Conservation (phyloP, 495 filamentous ascomycete genomes). For the Paragyromitra xinjiangensis region DNA sequence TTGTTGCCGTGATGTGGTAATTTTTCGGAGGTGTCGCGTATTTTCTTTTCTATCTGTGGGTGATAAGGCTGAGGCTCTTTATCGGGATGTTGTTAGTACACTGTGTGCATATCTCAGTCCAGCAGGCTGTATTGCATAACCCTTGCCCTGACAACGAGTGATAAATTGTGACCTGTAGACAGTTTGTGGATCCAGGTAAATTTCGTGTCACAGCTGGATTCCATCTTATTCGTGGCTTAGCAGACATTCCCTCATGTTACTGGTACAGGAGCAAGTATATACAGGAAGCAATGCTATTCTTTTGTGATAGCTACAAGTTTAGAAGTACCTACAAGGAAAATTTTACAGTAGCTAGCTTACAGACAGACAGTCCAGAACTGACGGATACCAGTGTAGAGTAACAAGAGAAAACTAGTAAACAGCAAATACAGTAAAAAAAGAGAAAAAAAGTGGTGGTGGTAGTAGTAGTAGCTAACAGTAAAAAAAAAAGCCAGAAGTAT, state of each 20-base stretch:
- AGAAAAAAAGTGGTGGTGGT: not conserved
- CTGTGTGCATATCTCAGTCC: slow-evolving; percentile 36
- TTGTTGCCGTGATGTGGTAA: slow-evolving; percentile 10
- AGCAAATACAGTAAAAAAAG: slow-evolving; percentile 38
- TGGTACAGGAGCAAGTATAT: slow-evolving; percentile 19
- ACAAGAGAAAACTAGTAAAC: slow-evolving; percentile 50
- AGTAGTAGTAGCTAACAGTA: slow-evolving; percentile 27
- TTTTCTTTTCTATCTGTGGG: slow-evolving; percentile 22
- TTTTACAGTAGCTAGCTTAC: slow-evolving; percentile 48
- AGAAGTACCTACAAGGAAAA: slow-evolving; percentile 38
- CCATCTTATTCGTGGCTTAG: not conserved
- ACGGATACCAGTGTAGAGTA: slow-evolving; percentile 36
- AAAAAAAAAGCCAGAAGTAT: slow-evolving; percentile 49
- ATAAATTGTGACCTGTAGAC: slow-evolving; percentile 10
- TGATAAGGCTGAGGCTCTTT: slow-evolving; percentile 46
- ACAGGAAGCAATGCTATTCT: slow-evolving; percentile 43
- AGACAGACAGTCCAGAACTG: slow-evolving; percentile 38
- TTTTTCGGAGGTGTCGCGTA: slow-evolving; percentile 34
- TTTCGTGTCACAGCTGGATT: not conserved
- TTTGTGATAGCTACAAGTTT: slow-evolving; percentile 44
- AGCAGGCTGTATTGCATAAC: not conserved
- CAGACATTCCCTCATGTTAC: not conserved
- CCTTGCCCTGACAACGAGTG: slow-evolving; percentile 42
- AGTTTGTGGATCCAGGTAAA: not conserved
- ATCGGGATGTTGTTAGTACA: slow-evolving; percentile 18